Evolutionary conservation across 1,284 basidiomycete species (phyloP), one percentile per base, ranked within the genome.

Genomic region (Phellinidium pouzarii): DNA sequence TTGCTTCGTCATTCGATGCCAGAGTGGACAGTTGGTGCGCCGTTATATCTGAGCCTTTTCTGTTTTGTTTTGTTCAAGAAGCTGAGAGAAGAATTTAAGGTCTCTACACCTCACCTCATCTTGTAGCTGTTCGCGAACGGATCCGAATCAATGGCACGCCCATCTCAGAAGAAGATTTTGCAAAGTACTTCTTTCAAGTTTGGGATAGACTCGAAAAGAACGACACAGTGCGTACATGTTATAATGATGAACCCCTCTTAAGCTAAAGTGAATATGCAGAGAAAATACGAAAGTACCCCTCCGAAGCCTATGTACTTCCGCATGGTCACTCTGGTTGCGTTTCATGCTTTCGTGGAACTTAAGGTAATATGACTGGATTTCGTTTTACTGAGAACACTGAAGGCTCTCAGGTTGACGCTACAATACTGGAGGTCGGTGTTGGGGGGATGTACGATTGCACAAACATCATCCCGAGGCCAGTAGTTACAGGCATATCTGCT

Each of bases 371-470:
- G 3, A 29, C 12, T 25, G n/a, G n/a, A 31, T 25, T 43, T n/a
- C 26, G 12, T 44, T n/a, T 22, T 36, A 44, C 7, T 19, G 14
- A n/a, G n/a, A n/a, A 22, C 25, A 49, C 37, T 8, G 6, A 45
- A 48, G n/a, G 29, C 8, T 48, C 60, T 12, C 61, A 79, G 70
- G 84, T 90, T 14, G 84, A 93, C 61, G 94, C 92, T 3, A 94
- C 94, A 0, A 81, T 99, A 42, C 77, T 99, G 27, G 96, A 99
- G 75, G 96, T 99, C 34, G 96, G 96, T 12, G 89, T 99, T 19
- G 96, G 96, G 14, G 96, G 96, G 19, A 78, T 81, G 22, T 94
- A 91, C 64, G 96, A 99, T 66, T 93, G 92, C 62, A 99, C 96
- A 26, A 99, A 99, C 64, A 84, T 97, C 57, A 92, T 99, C 0